phyloP scores from a whole-genome alignment of 129 eudicot species.

The Kitagawia praeruptora region DNA sequence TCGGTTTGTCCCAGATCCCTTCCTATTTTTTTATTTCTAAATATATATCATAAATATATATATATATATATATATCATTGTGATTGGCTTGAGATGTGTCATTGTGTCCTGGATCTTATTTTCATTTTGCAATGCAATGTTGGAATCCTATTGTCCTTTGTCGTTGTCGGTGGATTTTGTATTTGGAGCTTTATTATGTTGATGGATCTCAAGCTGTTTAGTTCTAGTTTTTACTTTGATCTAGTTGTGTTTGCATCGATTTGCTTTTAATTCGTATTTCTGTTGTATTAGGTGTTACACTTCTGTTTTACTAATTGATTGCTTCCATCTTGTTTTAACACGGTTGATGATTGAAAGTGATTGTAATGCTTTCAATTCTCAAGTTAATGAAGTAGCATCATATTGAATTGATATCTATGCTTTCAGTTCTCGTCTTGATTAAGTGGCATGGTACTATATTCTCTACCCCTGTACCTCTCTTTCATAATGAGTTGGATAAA shows the following conservation, averaged over 20 bases:
- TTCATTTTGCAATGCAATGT: background rate
- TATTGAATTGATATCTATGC: background rate
- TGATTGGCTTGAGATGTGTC: background rate
- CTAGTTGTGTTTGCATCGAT: background rate
- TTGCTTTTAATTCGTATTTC: background rate
- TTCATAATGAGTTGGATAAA: background rate
- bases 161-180: background rate
- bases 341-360: background rate
- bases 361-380: background rate
- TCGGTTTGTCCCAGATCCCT: no score
- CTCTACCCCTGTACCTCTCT: background rate
- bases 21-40: no score
- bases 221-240: background rate
- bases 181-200: background rate
- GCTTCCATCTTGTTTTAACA: background rate
- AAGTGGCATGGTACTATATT: background rate
- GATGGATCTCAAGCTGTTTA: background rate
- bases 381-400: background rate
- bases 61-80: background rate
- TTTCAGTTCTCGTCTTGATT: background rate
- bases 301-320: background rate
- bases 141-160: background rate
- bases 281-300: background rate
- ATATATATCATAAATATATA: no score
- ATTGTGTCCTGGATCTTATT: conserved; percentile 3